phyloP scores from a whole-genome alignment of 768 basidiomycete species.

The Tephrocybe sp. region DNA sequence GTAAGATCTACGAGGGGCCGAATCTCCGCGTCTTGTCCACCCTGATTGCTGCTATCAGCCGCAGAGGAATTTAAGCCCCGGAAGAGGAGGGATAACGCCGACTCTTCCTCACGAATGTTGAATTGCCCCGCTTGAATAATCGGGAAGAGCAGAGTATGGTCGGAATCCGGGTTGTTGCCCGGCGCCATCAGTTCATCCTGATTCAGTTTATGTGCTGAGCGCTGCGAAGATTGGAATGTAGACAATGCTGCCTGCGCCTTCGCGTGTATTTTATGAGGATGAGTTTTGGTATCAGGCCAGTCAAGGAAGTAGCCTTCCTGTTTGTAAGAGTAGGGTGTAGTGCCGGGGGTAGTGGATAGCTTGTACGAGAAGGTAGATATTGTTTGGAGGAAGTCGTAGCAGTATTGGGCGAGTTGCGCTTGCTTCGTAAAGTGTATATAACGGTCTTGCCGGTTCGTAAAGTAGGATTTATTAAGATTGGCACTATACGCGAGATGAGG shows the following conservation, averaged over 20 bases:
- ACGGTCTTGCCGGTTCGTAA: conserved; percentile 92
- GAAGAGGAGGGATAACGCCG: conserved; percentile 55
- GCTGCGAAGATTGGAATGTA: conserved; percentile 53
- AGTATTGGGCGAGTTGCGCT: conserved; percentile 72
- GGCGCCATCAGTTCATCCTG: neutral
- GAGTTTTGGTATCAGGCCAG: conserved; percentile 65
- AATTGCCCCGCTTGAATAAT: conserved; percentile 90
- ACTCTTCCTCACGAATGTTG: conserved; percentile 82
- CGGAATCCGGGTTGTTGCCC: conserved; percentile 21
- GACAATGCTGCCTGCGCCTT: conserved; percentile 56
- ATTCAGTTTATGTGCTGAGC: conserved; percentile 7
- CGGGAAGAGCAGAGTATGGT: conserved; percentile 63
- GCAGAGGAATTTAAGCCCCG: conserved; percentile 3
- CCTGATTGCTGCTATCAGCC: no score
- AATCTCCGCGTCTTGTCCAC: neutral
- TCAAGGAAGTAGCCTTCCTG: conserved; percentile 48
- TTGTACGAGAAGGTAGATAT: conserved; percentile 73
- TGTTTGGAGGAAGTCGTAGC: conserved; percentile 69
- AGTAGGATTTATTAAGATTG: conserved; percentile 91
- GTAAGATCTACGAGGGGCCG: conserved; percentile 76
- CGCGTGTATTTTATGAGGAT: conserved; percentile 68
- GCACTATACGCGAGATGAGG: conserved; percentile 50
- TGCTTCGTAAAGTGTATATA: conserved; percentile 75
- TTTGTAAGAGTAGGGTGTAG: conserved; percentile 27
- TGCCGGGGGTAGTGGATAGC: conserved; percentile 27